Conservation (phyloP, 2,329 filamentous ascomycete species). For the Colletotrichum agaves region DNA sequence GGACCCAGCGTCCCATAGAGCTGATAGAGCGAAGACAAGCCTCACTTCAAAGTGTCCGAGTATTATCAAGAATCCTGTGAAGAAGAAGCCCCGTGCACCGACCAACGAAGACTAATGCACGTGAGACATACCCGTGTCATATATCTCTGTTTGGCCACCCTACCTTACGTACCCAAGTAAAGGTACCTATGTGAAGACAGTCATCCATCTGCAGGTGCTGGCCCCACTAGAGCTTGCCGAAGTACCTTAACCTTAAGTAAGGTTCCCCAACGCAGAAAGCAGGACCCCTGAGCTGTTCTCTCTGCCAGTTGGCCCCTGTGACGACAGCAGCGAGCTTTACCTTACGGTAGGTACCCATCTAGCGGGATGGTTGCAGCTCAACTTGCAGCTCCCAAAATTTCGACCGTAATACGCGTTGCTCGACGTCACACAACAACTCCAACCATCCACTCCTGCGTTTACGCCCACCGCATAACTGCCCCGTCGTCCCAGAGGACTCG, state of each 20-base stretch:
- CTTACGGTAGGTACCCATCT: too few relatives aligned
- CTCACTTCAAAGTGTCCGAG: conserved; percentile 18
- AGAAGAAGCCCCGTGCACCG: too few relatives aligned
- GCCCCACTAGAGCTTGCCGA: neutral
- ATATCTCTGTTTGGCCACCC: too few relatives aligned
- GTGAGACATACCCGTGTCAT: neutral
- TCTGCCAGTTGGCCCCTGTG: conserved; percentile 13
- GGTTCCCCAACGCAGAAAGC: neutral
- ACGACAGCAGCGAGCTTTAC: conserved; percentile 28
- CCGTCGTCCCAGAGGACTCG: too few relatives aligned
- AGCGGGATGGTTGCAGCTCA: conserved; percentile 27
- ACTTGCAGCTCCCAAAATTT: conserved; percentile 28
- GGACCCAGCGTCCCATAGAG: conserved; percentile 35
- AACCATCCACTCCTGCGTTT: neutral
- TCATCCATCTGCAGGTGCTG: conserved; percentile 1
- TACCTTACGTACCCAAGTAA: too few relatives aligned
- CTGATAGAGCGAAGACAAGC: conserved; percentile 38
- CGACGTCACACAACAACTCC: conserved; percentile 6
- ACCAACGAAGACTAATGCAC: neutral
- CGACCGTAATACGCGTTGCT: conserved; percentile 15
- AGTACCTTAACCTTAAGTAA: too few relatives aligned
- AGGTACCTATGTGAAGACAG: too few relatives aligned
- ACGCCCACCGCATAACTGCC: neutral
- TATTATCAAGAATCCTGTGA: neutral
- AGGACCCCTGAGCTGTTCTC: conserved; percentile 31